These are phyloP conservation scores for Zelonia costaricensis DNA, from an alignment of 208 protist genomes.

Conservation along the genomic window DNA sequence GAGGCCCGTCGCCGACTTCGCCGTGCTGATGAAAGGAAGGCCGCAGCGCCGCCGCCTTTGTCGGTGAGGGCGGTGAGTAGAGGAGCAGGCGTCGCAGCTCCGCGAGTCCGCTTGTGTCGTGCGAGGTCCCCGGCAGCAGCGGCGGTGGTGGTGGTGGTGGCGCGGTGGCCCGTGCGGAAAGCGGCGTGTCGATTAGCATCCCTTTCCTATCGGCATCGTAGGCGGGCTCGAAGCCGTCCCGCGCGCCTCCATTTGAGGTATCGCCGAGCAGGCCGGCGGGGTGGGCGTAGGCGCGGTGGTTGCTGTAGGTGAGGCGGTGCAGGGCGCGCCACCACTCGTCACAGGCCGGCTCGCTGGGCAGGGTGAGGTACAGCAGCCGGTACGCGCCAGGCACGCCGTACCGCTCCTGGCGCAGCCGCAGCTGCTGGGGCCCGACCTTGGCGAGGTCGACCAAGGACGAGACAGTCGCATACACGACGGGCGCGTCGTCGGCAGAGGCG, in stretches of 20 bases:
- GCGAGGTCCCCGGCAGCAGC: not conserved
- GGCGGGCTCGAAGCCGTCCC: too few relatives aligned
- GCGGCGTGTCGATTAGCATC: too few relatives aligned
- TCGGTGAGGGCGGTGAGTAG: not conserved
- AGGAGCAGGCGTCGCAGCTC: not conserved
- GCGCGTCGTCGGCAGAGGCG: not conserved
- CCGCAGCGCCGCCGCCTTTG: not conserved
- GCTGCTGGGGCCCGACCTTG: slow-evolving; percentile 22
- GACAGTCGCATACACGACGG: slow-evolving; percentile 23
- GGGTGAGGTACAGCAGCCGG: slow-evolving; percentile 13
- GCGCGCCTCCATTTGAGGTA: too few relatives aligned
- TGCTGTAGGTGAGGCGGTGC: slow-evolving; percentile 10
- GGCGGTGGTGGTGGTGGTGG: too few relatives aligned
- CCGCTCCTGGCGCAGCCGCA: slow-evolving; percentile 19
- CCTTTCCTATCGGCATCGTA: too few relatives aligned
- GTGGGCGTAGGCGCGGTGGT: not conserved
- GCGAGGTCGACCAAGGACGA: slow-evolving; percentile 25
- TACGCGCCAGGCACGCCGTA: slow-evolving; percentile 7
- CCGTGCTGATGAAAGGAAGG: not conserved
- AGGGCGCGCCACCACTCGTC: slow-evolving; percentile 29
- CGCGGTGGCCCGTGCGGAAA: too few relatives aligned
- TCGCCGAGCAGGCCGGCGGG: too few relatives aligned
- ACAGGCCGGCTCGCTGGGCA: slow-evolving; percentile 7
- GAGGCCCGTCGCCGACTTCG: too few relatives aligned
- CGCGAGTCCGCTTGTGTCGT: not conserved